Percentiles rank a stretch among this genome's conserved stretches.
phyloP scores from a whole-genome alignment of 768 basidiomycete genomes.

The Tulasnella sp. region DNA sequence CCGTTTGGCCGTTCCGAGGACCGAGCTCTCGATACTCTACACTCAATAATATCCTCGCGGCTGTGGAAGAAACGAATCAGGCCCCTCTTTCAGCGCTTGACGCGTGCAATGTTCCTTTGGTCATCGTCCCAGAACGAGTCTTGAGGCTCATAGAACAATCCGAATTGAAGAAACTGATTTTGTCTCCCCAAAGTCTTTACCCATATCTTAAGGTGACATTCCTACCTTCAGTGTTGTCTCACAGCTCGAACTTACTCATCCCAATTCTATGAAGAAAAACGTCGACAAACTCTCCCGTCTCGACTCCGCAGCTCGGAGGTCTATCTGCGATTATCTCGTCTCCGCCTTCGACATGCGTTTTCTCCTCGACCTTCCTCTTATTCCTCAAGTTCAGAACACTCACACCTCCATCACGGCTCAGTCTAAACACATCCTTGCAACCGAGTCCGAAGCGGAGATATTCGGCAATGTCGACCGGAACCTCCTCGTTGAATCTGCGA shows the following conservation, averaged over 20 bases:
- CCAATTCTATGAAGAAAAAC: background rate
- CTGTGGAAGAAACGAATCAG: background rate
- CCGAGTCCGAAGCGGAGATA: background rate
- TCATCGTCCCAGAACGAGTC: background rate
- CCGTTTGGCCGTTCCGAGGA: background rate
- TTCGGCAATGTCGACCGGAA: background rate
- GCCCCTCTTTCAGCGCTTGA: background rate
- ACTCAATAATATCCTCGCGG: background rate
- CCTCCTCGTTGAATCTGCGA: background rate
- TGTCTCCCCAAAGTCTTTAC: background rate
- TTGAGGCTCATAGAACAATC: background rate
- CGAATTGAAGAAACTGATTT: background rate
- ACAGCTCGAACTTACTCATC: background rate
- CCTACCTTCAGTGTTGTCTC: background rate
- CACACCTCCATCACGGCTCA: background rate
- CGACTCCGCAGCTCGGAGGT: background rate
- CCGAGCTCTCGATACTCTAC: background rate
- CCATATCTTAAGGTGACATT: background rate
- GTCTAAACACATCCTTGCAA: background rate
- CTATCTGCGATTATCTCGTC: constrained; percentile 16
- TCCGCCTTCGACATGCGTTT: constrained; percentile 13
- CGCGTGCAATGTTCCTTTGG: background rate
- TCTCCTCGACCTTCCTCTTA: background rate
- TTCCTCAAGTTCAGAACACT: background rate
- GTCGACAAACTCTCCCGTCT: background rate